Evolutionary conservation across 164 flowering plant genomes (phyloP), one percentile per base, ranked within the genome.

Genomic region (Chimonanthus salicifolius): DNA sequence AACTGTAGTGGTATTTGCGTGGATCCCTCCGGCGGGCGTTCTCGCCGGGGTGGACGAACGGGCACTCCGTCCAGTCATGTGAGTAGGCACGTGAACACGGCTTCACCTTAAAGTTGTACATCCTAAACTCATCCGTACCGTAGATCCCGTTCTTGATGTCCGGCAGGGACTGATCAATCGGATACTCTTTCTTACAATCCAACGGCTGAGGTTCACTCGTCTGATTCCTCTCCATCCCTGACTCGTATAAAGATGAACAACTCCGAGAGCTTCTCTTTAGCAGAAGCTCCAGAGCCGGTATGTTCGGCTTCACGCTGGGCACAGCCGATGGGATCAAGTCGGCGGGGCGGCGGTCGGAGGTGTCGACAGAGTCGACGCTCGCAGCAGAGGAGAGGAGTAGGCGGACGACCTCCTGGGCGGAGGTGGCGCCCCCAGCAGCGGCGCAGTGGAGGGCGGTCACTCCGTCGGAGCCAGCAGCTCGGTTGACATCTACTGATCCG

Each of bases 31-130:
- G 78, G 80, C 95, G 75, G 0, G 98, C 98, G 49, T 94, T 94
- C 89, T 94, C 98, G 8, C 97, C 97, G 0, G 98, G 98, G 73
- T 94, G 98, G 43, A 85, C 98, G 73, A 94, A 94, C 0, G 97
- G 97, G 84, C 98, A 94, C 83, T 94, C 98, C 0, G 98, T 94
- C 98, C 98, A 94, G 71, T 94, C 98, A 73, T 94, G 98, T 2
- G 98, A 84, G 70, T 92, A 91, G 0, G 97, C 98, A 72, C 98
- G 84, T 0, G 98, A 91, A 76, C 98, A 94, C 44, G 97, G 97
- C 85, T 87, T 90, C 76, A 94, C 89, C 90, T 94, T 94, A 85
- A 94, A 94, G 50, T 83, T 81, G 66, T 85, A 94, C 97, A 94
- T 94, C 79, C 98, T 80, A 74, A 94, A 94, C 72, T 94, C 98